A percentile compares a stretch with the other conserved stretches of the same genome.
Evolutionary conservation across 306 rosid genomes (phyloP).

Genomic region (Dryas octopetala): DNA sequence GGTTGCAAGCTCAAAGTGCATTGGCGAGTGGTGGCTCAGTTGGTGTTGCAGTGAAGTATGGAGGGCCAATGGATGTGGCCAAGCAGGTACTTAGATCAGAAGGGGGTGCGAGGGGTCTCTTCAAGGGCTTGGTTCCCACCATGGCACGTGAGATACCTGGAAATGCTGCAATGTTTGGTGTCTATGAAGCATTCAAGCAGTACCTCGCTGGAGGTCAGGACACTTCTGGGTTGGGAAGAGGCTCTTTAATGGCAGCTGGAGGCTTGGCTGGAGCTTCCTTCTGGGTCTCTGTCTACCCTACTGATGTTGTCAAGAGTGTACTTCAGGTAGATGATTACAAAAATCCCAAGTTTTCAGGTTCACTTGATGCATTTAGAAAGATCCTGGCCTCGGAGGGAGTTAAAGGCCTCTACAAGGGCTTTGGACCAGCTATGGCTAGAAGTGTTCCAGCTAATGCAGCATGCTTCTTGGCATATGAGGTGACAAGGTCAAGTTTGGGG

Average conservation of each 20-base stretch:
- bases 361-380: conserved; percentile 76
- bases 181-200: conserved; percentile 73
- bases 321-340: conserved; percentile 85
- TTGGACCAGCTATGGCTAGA: conserved; percentile 90
- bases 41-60: conserved; percentile 63
- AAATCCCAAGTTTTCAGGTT: conserved; percentile 78
- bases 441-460: conserved; percentile 97
- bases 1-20: conserved; percentile 95
- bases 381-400: conserved; percentile 67
- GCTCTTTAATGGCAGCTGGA: conserved; percentile 79
- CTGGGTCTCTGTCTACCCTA: conserved; percentile 80
- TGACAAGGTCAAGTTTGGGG: conserved; percentile 79
- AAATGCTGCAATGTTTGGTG: conserved; percentile 94
- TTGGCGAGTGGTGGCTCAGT: conserved; percentile 57
- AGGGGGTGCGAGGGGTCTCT: conserved; percentile 84
- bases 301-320: conserved; percentile 91
- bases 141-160: conserved; percentile 94
- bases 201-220: conserved; percentile 77
- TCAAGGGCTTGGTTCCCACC: conserved; percentile 87
- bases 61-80: conserved; percentile 96
- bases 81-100: conserved; percentile 76
- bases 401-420: conserved; percentile 89
- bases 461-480: conserved; percentile 92
- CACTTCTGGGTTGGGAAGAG: conserved; percentile 75
- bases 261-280: conserved; percentile 89